phyloP scores from a whole-genome alignment of 768 basidiomycete species.

The Piloderma croceum region DNA sequence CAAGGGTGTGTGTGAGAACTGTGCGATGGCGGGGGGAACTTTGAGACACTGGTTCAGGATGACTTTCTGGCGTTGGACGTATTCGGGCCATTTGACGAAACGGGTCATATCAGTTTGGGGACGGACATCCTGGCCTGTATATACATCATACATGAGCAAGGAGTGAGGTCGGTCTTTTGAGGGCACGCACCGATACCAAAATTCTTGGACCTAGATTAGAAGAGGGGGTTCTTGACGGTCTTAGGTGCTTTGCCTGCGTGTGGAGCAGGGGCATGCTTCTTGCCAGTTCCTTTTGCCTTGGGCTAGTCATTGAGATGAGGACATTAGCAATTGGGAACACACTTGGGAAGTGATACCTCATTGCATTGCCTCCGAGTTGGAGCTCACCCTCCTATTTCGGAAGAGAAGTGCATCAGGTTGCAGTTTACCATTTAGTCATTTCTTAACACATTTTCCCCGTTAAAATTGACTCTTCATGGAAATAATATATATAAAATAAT shows the following conservation, averaged over 20 bases:
- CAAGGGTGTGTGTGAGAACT: slow-evolving; percentile 95
- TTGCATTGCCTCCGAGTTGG: slow-evolving; percentile 48
- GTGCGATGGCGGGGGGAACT: slow-evolving; percentile 96
- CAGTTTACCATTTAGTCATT: no score
- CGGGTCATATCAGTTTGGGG: slow-evolving; percentile 87
- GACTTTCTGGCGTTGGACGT: slow-evolving; percentile 97
- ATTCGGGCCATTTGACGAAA: slow-evolving; percentile 99
- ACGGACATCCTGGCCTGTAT: slow-evolving; percentile 87
- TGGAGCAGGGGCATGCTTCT: slow-evolving; percentile 83
- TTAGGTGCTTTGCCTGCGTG: slow-evolving; percentile 73
- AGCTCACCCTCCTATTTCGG: slow-evolving; percentile 38
- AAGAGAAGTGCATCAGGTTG: no score
- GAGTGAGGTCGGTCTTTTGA: no score
- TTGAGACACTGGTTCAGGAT: slow-evolving; percentile 97
- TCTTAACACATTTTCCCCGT: no score
- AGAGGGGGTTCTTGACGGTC: slow-evolving; percentile 90
- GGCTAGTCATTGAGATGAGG: slow-evolving; percentile 93
- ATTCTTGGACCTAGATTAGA: slow-evolving; percentile 85
- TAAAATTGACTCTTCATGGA: no score
- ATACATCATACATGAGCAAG: slow-evolving; percentile 1
- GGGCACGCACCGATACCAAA: slow-evolving; percentile 82
- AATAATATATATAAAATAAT: no score
- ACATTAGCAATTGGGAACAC: slow-evolving; percentile 30
- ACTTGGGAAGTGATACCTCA: slow-evolving; percentile 21
- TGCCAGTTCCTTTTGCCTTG: slow-evolving; percentile 67